Conservation (phyloP, 2,329 filamentous ascomycete genomes). For the Cladosporium sp. region DNA sequence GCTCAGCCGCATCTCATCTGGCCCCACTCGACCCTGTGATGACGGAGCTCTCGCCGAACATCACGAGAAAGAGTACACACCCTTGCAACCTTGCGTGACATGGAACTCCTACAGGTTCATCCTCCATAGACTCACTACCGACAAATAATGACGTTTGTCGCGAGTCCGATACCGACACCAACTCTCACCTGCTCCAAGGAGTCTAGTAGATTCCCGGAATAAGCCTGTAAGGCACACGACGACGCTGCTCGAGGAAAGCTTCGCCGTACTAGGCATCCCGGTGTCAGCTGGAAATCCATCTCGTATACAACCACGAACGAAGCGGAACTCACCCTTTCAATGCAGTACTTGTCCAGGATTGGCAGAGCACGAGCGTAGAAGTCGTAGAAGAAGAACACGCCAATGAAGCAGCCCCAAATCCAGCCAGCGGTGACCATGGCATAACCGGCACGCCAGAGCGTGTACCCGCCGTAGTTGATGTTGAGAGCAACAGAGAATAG, state of each 20-base stretch:
- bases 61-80: too few relatives aligned
- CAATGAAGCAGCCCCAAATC: not conserved
- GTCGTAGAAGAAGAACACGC: slow-evolving; percentile 1
- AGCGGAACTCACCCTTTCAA: not conserved
- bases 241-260: not conserved
- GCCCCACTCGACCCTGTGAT: too few relatives aligned
- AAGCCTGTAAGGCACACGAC: not conserved
- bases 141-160: too few relatives aligned
- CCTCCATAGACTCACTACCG: too few relatives aligned
- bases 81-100: too few relatives aligned
- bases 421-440: not conserved
- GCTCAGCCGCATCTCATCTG: too few relatives aligned
- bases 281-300: not conserved
- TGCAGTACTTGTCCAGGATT: not conserved
- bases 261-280: not conserved
- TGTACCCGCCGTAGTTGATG: slow-evolving; percentile 28
- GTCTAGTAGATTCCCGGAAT: not conserved
- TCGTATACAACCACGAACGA: not conserved
- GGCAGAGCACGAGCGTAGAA: not conserved
- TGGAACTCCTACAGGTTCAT: too few relatives aligned
- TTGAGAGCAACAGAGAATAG: slow-evolving; percentile 23
- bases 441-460: slow-evolving; percentile 19
- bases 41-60: too few relatives aligned
- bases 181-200: not conserved
- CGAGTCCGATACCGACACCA: too few relatives aligned